Percentiles rank a stretch among this genome's conserved stretches.
These are phyloP conservation scores for Aristolochia californica DNA, from an alignment of 164 flowering plant species.

Conservation along the genomic window DNA sequence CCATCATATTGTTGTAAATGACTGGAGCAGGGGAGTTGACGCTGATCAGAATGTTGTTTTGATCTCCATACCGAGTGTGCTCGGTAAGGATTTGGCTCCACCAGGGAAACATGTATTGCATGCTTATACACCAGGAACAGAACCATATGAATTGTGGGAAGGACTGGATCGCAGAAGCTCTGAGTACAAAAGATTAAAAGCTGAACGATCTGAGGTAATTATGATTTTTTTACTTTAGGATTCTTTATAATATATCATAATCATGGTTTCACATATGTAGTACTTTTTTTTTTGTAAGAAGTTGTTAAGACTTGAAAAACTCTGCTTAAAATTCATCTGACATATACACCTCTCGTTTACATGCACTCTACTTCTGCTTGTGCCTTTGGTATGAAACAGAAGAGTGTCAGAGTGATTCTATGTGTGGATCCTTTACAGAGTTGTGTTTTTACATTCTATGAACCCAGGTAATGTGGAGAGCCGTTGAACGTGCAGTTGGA, in stretches of 20 bases:
- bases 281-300: too few species aligned
- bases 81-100: slow-evolving; percentile 72
- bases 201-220: slow-evolving; percentile 76
- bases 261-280: too few species aligned
- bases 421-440: too few species aligned
- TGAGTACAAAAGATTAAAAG: slow-evolving; percentile 70
- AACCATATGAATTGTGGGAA: slow-evolving; percentile 77
- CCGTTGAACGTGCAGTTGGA: slow-evolving; percentile 86
- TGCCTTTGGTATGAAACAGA: background rate
- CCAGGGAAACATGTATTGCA: slow-evolving; percentile 85
- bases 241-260: too few species aligned
- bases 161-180: slow-evolving; percentile 78
- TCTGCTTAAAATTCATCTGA: too few species aligned
- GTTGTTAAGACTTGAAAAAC: too few species aligned
- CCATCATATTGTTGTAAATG: slow-evolving; percentile 94
- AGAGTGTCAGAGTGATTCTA: too few species aligned
- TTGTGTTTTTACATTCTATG: too few species aligned
- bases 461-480: slow-evolving; percentile 81
- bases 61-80: slow-evolving; percentile 80
- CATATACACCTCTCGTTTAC: background rate
- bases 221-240: background rate
- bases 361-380: too few species aligned
- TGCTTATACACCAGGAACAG: slow-evolving; percentile 94
- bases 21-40: slow-evolving; percentile 92
- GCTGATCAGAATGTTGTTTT: slow-evolving; percentile 94